A percentile compares a stretch with the other conserved stretches of the same genome.
phyloP scores from a whole-genome alignment of 805 yeast genomes.

The Sugiyamaella chiloensis region DNA sequence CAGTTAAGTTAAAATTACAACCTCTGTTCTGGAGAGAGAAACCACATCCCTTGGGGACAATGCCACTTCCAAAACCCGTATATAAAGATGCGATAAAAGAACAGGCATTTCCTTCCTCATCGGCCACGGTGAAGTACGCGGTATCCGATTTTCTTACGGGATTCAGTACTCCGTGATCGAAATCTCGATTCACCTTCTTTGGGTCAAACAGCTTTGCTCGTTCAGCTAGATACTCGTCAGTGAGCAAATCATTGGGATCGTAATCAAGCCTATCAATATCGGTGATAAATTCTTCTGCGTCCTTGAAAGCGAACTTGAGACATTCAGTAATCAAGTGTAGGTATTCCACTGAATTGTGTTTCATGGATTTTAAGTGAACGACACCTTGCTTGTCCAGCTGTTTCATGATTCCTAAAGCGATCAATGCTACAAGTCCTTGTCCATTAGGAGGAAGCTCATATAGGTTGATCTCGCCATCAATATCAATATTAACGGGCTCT shows the following conservation, averaged over 20 bases:
- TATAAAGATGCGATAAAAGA: conserved; percentile 77
- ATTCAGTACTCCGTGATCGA: conserved; percentile 50
- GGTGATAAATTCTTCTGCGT: conserved; percentile 68
- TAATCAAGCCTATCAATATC: conserved; percentile 46
- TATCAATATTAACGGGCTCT: conserved; percentile 53
- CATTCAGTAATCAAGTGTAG: conserved; percentile 67
- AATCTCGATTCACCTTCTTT: conserved; percentile 39
- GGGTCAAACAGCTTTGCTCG: conserved; percentile 48
- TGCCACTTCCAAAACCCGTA: conserved; percentile 65
- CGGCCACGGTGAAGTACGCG: conserved; percentile 63
- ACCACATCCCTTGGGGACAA: conserved; percentile 57
- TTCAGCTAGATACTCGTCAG: conserved; percentile 46
- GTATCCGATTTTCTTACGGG: conserved; percentile 62
- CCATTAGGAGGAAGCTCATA: conserved; percentile 89
- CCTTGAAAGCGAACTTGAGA: conserved; percentile 69
- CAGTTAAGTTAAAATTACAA: conserved; percentile 62
- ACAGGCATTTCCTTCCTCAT: conserved; percentile 71
- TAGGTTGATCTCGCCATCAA: conserved; percentile 49
- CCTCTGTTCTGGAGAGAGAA: conserved; percentile 76
- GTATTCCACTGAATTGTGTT: conserved; percentile 69
- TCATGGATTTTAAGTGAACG: conserved; percentile 37
- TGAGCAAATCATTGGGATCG: conserved; percentile 43
- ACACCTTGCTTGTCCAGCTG: conserved; percentile 47
- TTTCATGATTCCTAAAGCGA: conserved; percentile 64
- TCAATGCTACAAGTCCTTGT: conserved; percentile 72